Base-by-base conservation (phyloP, 768 basidiomycete genomes). In the Tricholoma saponaceum region DNA sequence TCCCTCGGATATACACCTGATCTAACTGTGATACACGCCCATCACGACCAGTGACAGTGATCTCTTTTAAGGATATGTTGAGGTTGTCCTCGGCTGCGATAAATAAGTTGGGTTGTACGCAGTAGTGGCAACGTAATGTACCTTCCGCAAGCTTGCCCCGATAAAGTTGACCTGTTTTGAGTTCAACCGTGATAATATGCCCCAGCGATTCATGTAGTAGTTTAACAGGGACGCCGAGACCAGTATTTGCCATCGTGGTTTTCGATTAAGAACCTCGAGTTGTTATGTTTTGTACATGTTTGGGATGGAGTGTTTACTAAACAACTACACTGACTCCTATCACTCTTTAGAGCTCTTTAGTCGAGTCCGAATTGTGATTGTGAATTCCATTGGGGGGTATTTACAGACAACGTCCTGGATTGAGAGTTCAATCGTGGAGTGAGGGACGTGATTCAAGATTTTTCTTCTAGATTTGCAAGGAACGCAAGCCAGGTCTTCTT, bases 1-100 rank as follows among this genome's bases (percentile, higher is more conserved):
- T 95, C 58, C 97, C 97, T 65, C 97, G 82, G 65, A 99, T 99
- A 75, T 99, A 99, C 30, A 98, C 96, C 73, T 98, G 96, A 77
- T 98, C 97, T 52, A 99, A 81, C 71, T 99, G 97, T 12, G 97
- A 97, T 26, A 99, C 94, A 66, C 97, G 92, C 23, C 97, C 97
- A 80, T 99, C 97, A 54, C 97, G 86, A 54, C 91, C 93, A 13
- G 97, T 99, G 30, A 98, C 97, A 28, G 97, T 98, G 67, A 98
- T 97, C 62, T 98, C 94, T 72, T 85, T 92, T 61, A 98, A 70
- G 4, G 95, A 95, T 69, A 99, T 95, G 75, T 98, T 98, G 44
- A 98, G 80, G 65, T 97, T 97, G 70, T 99, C 97, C 73, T 99
- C 97, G 63, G 97, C 97, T 99, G 56, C 56, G n/a, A 39, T 58